Evolutionary conservation across 768 basidiomycete genomes (phyloP).

Genomic region (Pleurotus tuoliensis): DNA sequence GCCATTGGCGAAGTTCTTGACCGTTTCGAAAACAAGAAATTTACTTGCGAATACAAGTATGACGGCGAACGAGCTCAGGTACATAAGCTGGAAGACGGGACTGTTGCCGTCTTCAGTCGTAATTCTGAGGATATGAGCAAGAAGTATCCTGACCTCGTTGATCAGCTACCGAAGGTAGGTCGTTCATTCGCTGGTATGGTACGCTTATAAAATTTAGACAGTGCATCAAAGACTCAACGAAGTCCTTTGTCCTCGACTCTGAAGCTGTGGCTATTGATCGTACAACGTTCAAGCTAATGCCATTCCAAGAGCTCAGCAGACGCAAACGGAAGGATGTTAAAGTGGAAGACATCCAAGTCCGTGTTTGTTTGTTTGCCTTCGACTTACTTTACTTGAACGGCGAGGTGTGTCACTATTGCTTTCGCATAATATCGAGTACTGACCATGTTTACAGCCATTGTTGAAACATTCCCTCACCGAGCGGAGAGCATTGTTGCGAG

Average conservation of each 20-base stretch:
- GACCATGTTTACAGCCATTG: constrained; percentile 55
- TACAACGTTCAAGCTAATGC: constrained; percentile 80
- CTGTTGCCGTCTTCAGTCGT: constrained; percentile 88
- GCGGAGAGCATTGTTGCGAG: constrained; percentile 69
- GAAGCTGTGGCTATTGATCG: constrained; percentile 97
- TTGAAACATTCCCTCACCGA: constrained; percentile 70
- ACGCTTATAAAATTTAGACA: constrained; percentile 24
- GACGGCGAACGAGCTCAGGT: constrained; percentile 98
- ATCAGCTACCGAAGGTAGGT: constrained; percentile 80
- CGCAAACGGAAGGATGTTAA: constrained; percentile 98
- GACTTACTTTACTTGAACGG: constrained; percentile 96
- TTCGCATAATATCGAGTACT: background rate
- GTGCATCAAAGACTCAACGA: constrained; percentile 82
- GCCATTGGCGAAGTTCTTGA: constrained; percentile 98
- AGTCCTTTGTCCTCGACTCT: constrained; percentile 91
- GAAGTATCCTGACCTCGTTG: constrained; percentile 98
- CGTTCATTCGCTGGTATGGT: background rate
- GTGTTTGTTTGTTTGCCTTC: constrained; percentile 94
- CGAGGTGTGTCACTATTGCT: constrained; percentile 55
- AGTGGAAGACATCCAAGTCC: constrained; percentile 95
- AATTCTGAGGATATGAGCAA: constrained; percentile 99
- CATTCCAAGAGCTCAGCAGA: constrained; percentile 94
- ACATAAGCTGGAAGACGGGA: constrained; percentile 79
- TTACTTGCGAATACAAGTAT: constrained; percentile 99
- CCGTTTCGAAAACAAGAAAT: constrained; percentile 90